Conservation (phyloP, 192 early-diverging fungal species). For the Umbelopsis isabellina region DNA sequence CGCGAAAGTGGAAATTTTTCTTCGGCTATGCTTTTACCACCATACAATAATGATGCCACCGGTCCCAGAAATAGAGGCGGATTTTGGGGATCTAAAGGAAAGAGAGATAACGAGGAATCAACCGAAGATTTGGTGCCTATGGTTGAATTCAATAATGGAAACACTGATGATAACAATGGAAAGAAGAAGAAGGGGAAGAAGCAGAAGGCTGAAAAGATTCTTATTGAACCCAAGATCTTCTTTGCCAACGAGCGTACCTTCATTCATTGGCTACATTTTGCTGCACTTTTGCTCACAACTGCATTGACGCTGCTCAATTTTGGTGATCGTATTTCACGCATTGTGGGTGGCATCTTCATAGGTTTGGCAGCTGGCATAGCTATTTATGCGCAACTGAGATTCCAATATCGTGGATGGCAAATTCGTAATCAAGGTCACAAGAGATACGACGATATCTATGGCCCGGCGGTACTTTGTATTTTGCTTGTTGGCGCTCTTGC, state of each 20-base stretch:
- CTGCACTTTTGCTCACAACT: slow-evolving; percentile 65
- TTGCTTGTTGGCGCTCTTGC: slow-evolving; percentile 65
- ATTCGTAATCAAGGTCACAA: slow-evolving; percentile 51
- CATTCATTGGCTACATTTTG: slow-evolving; percentile 85
- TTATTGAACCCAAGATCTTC: slow-evolving; percentile 83
- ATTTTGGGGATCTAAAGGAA: not conserved
- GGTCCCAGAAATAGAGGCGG: slow-evolving; percentile 5
- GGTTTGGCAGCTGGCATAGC: slow-evolving; percentile 67
- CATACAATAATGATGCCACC: slow-evolving; percentile 1
- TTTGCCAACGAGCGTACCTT: slow-evolving; percentile 96
- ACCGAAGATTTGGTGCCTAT: not conserved
- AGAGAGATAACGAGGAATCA: not conserved
- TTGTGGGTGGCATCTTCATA: slow-evolving; percentile 71
- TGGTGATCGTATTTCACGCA: slow-evolving; percentile 69
- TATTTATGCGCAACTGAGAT: slow-evolving; percentile 75
- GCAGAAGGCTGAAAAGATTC: not conserved
- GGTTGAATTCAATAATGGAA: not conserved
- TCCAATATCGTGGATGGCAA: slow-evolving; percentile 75
- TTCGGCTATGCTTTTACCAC: slow-evolving; percentile 5
- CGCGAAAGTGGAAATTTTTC: slow-evolving; percentile 7
- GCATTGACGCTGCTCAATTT: slow-evolving; percentile 79
- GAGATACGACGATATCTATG: slow-evolving; percentile 74
- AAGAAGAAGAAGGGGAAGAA: slow-evolving; percentile 7
- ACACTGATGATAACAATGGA: not conserved
- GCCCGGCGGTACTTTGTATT: slow-evolving; percentile 71